Evolutionary conservation across 1,284 basidiomycete species (phyloP).

Genomic region (Amylostereum areolatum): DNA sequence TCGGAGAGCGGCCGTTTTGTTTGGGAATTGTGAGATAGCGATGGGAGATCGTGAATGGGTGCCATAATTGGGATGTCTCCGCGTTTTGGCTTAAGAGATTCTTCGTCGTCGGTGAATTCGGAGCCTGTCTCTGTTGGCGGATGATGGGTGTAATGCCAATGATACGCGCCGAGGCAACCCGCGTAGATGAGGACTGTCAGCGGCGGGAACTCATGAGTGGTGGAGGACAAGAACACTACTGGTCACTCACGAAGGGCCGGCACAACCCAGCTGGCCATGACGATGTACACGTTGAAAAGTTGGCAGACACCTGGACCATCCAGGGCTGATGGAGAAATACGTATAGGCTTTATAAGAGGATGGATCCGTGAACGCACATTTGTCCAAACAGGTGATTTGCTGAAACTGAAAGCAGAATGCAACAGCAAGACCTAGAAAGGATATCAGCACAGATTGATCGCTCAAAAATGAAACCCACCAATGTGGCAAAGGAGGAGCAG

Average conservation of each 20-base stretch:
- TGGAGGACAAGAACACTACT: too few relatives aligned
- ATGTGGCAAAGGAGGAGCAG: constrained; percentile 44
- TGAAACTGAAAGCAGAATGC: constrained; percentile 38
- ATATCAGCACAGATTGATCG: neutral
- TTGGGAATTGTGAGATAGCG: too few relatives aligned
- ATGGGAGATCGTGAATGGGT: too few relatives aligned
- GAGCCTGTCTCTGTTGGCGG: too few relatives aligned
- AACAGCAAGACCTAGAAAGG: constrained; percentile 36
- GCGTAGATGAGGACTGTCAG: constrained; percentile 15
- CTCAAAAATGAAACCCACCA: constrained; percentile 25
- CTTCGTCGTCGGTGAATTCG: too few relatives aligned
- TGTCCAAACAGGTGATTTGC: constrained; percentile 35
- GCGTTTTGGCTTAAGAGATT: too few relatives aligned
- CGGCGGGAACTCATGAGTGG: neutral
- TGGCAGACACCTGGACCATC: constrained; percentile 41
- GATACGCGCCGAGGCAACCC: constrained; percentile 11
- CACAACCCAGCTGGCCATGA: constrained; percentile 49
- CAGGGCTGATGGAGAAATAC: constrained; percentile 21
- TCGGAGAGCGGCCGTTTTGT: too few relatives aligned
- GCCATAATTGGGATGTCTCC: too few relatives aligned
- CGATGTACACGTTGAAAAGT: constrained; percentile 42
- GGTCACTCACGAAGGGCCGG: constrained; percentile 42
- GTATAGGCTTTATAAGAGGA: neutral
- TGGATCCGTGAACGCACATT: constrained; percentile 27
- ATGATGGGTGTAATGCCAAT: constrained; percentile 2